These are phyloP conservation scores for Cynara cardunculus DNA, from an alignment of 129 eudicot species.

Conservation along the genomic window DNA sequence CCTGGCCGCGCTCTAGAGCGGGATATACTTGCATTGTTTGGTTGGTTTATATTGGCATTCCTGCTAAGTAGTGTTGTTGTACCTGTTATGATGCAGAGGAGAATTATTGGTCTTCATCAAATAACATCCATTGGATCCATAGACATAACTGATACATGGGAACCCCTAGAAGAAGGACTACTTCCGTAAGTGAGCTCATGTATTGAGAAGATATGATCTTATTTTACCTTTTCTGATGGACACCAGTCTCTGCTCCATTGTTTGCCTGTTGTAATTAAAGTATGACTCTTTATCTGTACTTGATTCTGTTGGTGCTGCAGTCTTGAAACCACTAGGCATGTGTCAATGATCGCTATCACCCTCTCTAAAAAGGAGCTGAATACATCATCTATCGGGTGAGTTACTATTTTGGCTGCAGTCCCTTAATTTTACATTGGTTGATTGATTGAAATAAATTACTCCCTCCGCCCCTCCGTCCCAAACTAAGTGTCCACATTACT, in stretches of 20 bases:
- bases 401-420: neutral
- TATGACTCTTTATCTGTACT: neutral
- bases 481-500: too few relatives aligned
- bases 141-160: conserved; percentile 97
- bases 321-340: conserved; percentile 86
- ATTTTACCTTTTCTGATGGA: neutral
- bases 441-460: neutral
- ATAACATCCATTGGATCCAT: conserved; percentile 79
- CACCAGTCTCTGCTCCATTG: neutral
- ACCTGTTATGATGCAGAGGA: conserved; percentile 48
- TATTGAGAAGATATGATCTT: neutral
- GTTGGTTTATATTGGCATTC: neutral
- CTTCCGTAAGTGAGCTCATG: conserved; percentile 63
- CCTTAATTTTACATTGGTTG: neutral
- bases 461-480: too few relatives aligned
- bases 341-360: conserved; percentile 80
- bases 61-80: neutral
- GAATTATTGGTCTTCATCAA: conserved; percentile 97
- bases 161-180: conserved; percentile 97
- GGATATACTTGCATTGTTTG: neutral
- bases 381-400: conserved; percentile 70
- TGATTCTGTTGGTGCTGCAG: conserved; percentile 31
- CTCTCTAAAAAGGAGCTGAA: conserved; percentile 76
- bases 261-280: neutral
- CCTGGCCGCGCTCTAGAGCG: neutral